phyloP scores from a whole-genome alignment of 1,139 yeast species.

The Geotrichum restrictum region DNA sequence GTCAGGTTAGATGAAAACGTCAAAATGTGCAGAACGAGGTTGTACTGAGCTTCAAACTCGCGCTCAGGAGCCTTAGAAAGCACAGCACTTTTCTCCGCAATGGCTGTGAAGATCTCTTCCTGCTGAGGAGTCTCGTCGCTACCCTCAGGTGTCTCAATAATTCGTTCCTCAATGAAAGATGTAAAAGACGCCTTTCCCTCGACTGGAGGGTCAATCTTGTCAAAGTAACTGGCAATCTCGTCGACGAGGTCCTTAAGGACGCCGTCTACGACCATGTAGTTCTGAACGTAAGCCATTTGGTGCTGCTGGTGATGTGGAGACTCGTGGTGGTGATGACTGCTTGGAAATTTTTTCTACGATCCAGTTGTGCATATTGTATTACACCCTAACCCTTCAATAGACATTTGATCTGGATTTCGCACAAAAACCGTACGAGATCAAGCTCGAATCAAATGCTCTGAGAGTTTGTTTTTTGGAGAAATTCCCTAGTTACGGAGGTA shows the following conservation, averaged over 20 bases:
- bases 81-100: slow-evolving; percentile 36
- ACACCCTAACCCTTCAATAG: not conserved
- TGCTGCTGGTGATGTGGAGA: not conserved
- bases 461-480: too few relatives aligned
- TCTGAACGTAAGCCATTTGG: slow-evolving; percentile 25
- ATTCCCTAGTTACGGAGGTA: too few relatives aligned
- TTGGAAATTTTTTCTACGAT: slow-evolving; percentile 1
- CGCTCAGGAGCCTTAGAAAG: slow-evolving; percentile 38
- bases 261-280: slow-evolving; percentile 39
- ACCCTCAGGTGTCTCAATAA: slow-evolving; percentile 6
- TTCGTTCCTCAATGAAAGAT: slow-evolving; percentile 22
- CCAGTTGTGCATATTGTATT: not conserved
- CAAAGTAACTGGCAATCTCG: slow-evolving; percentile 42
- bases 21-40: slow-evolving; percentile 40
- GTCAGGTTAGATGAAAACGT: slow-evolving; percentile 38
- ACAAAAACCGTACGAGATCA: not conserved
- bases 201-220: slow-evolving; percentile 34
- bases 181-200: slow-evolving; percentile 26
- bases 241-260: slow-evolving; percentile 39
- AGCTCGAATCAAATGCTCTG: too few relatives aligned
- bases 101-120: slow-evolving; percentile 35
- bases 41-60: slow-evolving; percentile 44
- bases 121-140: slow-evolving; percentile 17
- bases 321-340: not conserved
- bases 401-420: not conserved